phyloP scores from a whole-genome alignment of 768 basidiomycete species.

The Agrocybe chaxingu region DNA sequence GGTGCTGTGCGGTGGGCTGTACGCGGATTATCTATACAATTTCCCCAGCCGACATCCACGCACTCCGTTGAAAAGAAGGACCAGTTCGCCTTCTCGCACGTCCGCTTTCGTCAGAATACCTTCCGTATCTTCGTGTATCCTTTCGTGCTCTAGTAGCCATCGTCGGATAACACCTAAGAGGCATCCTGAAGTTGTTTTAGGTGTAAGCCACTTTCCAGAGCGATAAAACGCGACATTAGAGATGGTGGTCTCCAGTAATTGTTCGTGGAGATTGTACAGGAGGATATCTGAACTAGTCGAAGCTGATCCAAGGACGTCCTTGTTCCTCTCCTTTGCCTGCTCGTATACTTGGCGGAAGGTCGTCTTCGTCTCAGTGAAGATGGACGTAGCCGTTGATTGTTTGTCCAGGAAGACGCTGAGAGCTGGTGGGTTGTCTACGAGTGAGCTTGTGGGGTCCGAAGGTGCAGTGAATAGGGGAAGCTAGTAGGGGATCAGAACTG shows the following conservation, averaged over 20 bases:
- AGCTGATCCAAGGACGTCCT: slow-evolving; percentile 28
- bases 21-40: slow-evolving; percentile 19
- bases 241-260: slow-evolving; percentile 65
- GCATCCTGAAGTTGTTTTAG: slow-evolving; percentile 57
- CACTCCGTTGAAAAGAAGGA: slow-evolving; percentile 71
- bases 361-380: slow-evolving; percentile 71
- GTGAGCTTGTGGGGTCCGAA: not conserved
- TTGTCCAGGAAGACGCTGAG: slow-evolving; percentile 54
- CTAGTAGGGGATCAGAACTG: slow-evolving; percentile 35
- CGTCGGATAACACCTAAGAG: slow-evolving; percentile 69
- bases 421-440: slow-evolving; percentile 17
- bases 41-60: slow-evolving; percentile 64
- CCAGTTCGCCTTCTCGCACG: slow-evolving; percentile 54
- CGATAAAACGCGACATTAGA: slow-evolving; percentile 72
- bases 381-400: slow-evolving; percentile 46
- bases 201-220: slow-evolving; percentile 60
- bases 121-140: slow-evolving; percentile 48
- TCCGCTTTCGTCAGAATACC: slow-evolving; percentile 37
- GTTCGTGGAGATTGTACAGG: slow-evolving; percentile 48
- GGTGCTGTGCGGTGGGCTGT: no score
- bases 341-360: slow-evolving; percentile 60
- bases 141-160: slow-evolving; percentile 61
- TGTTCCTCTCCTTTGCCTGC: slow-evolving; percentile 56
- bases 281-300: slow-evolving; percentile 52
- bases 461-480: slow-evolving; percentile 31